These are phyloP conservation scores for Micractinium sp. DNA, from an alignment of 139 green algal genomes.

Conservation along the genomic window DNA sequence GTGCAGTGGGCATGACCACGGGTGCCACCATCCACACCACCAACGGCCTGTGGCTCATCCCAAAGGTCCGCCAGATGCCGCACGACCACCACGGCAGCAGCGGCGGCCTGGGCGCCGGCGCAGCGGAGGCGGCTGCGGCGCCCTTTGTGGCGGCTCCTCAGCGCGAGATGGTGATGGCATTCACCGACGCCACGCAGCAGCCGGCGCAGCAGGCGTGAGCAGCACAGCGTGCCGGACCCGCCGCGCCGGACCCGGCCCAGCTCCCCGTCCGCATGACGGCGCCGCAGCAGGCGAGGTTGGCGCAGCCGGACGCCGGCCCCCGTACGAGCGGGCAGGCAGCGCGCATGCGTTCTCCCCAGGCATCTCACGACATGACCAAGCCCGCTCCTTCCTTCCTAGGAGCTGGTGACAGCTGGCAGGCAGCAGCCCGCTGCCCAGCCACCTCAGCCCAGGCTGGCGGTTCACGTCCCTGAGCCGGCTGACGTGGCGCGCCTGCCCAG, in stretches of 20 bases:
- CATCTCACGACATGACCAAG: neutral
- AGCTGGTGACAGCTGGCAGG: neutral
- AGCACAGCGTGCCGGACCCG: neutral
- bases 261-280: no score
- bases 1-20: slow-evolving; percentile 77
- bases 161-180: neutral
- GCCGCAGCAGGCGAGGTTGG: no score
- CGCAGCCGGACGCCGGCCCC: neutral
- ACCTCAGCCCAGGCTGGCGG: neutral
- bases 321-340: neutral
- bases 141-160: neutral
- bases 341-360: neutral
- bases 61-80: slow-evolving; percentile 30
- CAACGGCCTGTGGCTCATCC: slow-evolving; percentile 69
- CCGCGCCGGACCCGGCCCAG: no score
- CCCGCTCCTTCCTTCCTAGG: neutral
- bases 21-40: slow-evolving; percentile 92
- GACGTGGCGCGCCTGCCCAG: no score
- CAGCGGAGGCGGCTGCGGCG: neutral
- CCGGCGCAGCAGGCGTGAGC: neutral
- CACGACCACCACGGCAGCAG: neutral
- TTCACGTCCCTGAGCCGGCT: no score
- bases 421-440: no score
- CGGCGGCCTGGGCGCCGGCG: neutral
- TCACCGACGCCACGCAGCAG: neutral